Evolutionary conservation across 768 basidiomycete genomes (phyloP), one percentile per base, ranked within the genome.

Genomic region (Mycena maculata): DNA sequence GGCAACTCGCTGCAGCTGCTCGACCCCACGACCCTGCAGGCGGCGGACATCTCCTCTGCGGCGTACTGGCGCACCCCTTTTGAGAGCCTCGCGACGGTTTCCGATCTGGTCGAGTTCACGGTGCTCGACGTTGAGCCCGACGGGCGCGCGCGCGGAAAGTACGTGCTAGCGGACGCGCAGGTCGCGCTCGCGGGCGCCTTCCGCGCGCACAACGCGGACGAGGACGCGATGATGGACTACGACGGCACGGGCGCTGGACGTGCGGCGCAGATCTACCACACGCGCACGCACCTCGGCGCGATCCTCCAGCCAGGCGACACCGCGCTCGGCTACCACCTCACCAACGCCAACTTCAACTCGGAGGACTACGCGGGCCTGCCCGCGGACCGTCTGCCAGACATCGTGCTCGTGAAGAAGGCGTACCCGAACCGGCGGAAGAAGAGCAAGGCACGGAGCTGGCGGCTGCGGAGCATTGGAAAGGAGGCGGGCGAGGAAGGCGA

Each of bases 341-440:
- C 91, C 11, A 90, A 92, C 65, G 82, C 91, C 67, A 99, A 99
- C 82, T 98, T 91, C 86, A 99, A 99, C 84, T 94, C 92, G 63
- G 90, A 92, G 63, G 90, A 90, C 61, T 99, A 91, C 74, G 88
- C 94, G 7, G 79, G 84, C 30, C 83, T 98, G 25, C 84, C 87
- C 2, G 67, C 81, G 27, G 84, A 86, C 22, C 87, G 92, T 41
- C 84, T 97, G 59, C 98, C 97, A 2, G 96, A 99, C 73, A 89
- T 98, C 69, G 88, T 99, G 36, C 88, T 99, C 18, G 92, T 98
- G 67, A 93, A 94, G 83, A 99, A 99, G 85, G 87, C 94, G 52
- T 99, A 98, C 80, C 97, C 96, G 53, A 93, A 95, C 79, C 83
- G 95, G 36, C 80, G 96, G 64, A 98, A 97, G 86, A 98, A 98